Evolutionary conservation across 306 rosid genomes (phyloP).

Genomic region (Cajanus cajan): DNA sequence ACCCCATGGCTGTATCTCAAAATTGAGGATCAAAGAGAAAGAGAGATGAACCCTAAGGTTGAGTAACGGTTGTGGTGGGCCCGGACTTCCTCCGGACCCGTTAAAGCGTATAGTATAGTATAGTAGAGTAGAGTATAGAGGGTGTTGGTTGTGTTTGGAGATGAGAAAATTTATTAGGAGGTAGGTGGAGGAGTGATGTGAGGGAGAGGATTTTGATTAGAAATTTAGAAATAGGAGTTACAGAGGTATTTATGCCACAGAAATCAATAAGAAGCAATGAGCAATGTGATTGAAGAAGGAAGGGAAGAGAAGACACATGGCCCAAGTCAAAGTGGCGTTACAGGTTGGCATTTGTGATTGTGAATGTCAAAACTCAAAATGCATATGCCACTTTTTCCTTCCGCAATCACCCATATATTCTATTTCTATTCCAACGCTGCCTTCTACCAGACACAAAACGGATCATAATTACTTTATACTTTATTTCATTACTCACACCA

Average conservation of each 20-base stretch:
- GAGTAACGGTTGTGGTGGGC: conserved; percentile 33
- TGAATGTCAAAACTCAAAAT: conserved; percentile 24
- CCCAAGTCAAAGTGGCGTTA: conserved; percentile 17
- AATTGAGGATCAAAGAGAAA: not conserved
- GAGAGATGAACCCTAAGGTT: conserved; percentile 24
- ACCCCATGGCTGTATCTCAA: conserved; percentile 42
- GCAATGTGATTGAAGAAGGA: not conserved
- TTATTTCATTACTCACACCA: not conserved
- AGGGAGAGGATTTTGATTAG: not conserved
- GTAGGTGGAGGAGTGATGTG: not conserved
- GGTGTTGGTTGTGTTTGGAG: not conserved
- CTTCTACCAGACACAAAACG: not conserved
- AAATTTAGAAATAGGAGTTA: not conserved
- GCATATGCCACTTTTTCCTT: not conserved
- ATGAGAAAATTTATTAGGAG: not conserved
- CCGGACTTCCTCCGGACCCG: conserved; percentile 52
- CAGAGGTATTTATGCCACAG: not conserved
- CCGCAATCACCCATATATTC: not conserved
- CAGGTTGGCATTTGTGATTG: conserved; percentile 16
- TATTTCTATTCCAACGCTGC: not conserved
- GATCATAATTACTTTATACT: no score
- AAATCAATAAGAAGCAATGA: no score
- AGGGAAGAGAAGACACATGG: not conserved
- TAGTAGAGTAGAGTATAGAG: not conserved
- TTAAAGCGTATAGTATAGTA: not conserved